Evolutionary conservation across 345 rosid species (phyloP), one percentile per base, ranked within the genome.

Genomic region (Eutrema japonicum): DNA sequence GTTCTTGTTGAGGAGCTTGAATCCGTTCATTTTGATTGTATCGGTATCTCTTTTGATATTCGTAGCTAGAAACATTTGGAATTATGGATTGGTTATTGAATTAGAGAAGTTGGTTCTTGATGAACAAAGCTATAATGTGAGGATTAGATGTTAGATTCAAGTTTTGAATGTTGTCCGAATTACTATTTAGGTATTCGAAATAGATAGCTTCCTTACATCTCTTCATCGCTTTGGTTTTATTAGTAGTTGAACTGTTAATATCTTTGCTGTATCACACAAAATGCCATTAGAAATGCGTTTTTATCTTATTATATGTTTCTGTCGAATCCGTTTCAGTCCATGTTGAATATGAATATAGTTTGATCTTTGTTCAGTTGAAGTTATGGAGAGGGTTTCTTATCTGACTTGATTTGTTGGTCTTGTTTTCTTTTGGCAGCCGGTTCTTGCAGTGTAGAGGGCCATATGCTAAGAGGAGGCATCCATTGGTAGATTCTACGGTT

Each of bases 401-500:
- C 26, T 22, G 26, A 22, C 26, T 22, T 22, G 33, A 30, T 3
- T 30, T 30, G 33, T 30, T 30, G 26, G 0, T 30, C 5, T 32
- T 32, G 6, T 5, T 6, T 32, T 4, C 6, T 32, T 32, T 32
- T 32, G 35, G 55, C 92, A 93, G 98, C 81, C 93, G 98, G 26
- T 93, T 90, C 83, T 82, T 93, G 84, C 98, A 93, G 69, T 93
- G 87, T 77, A 85, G 98, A 84, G 96, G 98, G n/a, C 96, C 93
- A 48, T 90, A 83, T 83, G 93, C 96, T 18, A 90, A 93, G 74
- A 80, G 96, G 74, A 85, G 96, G 77, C 98, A 93, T 67, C 93
- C 98, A 30, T 79, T 81, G 60, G 96, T 90, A 53, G 97, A 90
- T 74, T 89, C 97, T 22, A 56, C 87, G 0, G 82, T 87, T 57